phyloP scores from a whole-genome alignment of 2,329 filamentous ascomycete genomes.

The Penicillium sp. region DNA sequence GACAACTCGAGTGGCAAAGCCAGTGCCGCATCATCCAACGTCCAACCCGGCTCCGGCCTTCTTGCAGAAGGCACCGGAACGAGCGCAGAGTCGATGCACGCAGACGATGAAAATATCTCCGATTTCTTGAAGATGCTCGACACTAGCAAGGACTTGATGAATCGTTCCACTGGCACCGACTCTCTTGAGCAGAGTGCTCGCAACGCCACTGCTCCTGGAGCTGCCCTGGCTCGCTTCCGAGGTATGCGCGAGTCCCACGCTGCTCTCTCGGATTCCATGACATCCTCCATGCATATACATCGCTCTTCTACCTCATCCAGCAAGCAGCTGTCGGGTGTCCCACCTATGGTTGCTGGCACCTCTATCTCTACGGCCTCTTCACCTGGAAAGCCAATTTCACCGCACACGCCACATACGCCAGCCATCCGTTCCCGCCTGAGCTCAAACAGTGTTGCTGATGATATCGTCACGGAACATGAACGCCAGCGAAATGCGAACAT shows the following conservation, averaged over 20 bases:
- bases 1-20: constrained; percentile 59
- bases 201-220: constrained; percentile 73
- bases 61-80: constrained; percentile 67
- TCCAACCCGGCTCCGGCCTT: constrained; percentile 72
- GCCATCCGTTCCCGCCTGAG: constrained; percentile 91
- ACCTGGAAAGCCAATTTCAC: constrained; percentile 84
- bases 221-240: constrained; percentile 81
- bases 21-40: constrained; percentile 51
- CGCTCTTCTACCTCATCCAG: constrained; percentile 75
- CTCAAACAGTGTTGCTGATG: constrained; percentile 80
- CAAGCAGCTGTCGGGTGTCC: constrained; percentile 67
- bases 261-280: constrained; percentile 87
- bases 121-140: constrained; percentile 90
- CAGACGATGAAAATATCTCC: constrained; percentile 89
- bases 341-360: constrained; percentile 60
- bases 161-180: constrained; percentile 53
- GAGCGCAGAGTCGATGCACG: constrained; percentile 64
- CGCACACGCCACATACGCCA: constrained; percentile 87
- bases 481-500: constrained; percentile 27
- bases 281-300: constrained; percentile 80
- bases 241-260: constrained; percentile 87
- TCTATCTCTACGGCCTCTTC: constrained; percentile 84
- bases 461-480: constrained; percentile 46
- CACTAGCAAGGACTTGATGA: constrained; percentile 79
- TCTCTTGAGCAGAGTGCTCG: constrained; percentile 67